Percentiles rank a stretch among this genome's conserved stretches.
Evolutionary conservation across 2,329 filamentous ascomycete species (phyloP).

Genomic region (Diplodia corticola): DNA sequence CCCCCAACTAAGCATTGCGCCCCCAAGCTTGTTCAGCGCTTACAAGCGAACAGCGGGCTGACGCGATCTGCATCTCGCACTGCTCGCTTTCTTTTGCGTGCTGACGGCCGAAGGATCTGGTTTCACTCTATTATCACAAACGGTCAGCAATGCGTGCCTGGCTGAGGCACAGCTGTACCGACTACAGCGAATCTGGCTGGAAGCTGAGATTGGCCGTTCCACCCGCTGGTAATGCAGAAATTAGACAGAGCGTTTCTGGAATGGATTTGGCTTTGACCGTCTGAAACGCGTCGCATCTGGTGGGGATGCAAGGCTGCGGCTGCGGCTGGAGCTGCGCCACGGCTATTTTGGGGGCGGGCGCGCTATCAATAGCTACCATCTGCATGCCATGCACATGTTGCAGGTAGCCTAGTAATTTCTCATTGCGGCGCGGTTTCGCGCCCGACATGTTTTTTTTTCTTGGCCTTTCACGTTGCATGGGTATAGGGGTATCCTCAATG

Average conservation of each 20-base stretch:
- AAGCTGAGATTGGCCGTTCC: not conserved
- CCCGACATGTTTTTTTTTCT: no score
- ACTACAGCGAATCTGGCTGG: not conserved
- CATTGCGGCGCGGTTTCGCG: no score
- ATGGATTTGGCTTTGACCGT: not conserved
- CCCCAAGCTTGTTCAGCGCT: not conserved
- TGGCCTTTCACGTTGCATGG: no score
- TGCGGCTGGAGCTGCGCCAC: not conserved
- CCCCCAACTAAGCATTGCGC: not conserved
- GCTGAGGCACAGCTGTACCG: not conserved
- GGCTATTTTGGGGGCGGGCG: not conserved
- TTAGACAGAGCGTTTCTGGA: not conserved
- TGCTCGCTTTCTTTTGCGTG: slow-evolving; percentile 1
- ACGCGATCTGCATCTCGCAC: slow-evolving; percentile 3
- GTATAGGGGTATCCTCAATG: no score
- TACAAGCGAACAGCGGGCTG: not conserved
- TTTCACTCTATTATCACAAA: not conserved
- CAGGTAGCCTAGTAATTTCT: no score
- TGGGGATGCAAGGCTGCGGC: not conserved
- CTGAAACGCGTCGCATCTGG: not conserved
- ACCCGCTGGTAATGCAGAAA: not conserved
- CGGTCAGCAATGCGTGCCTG: slow-evolving; percentile 4
- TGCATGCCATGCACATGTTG: no score
- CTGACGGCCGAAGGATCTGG: not conserved
- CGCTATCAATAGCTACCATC: not conserved